Evolutionary conservation across 345 rosid species (phyloP).

Genomic region (Zanthoxylum bungeanum): DNA sequence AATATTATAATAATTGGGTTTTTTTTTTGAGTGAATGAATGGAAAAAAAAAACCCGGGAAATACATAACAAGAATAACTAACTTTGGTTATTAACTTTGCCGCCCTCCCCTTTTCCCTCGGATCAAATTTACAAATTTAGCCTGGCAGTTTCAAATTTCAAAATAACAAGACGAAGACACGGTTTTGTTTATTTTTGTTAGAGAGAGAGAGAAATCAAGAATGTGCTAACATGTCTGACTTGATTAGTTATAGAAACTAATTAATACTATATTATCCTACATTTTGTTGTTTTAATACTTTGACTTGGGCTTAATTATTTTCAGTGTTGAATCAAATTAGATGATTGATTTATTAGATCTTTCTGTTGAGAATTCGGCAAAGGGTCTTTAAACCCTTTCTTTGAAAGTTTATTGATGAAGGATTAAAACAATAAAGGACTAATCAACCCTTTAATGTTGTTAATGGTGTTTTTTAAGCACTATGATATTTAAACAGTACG

Average conservation of each 20-base stretch:
- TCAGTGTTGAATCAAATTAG: background rate
- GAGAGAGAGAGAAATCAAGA: background rate
- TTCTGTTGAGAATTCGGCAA: background rate
- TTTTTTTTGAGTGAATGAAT: slow-evolving; percentile 15
- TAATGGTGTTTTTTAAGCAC: too few relatives aligned
- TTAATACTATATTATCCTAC: background rate
- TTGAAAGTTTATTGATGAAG: too few relatives aligned
- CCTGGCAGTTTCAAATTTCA: too few relatives aligned
- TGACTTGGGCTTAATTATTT: too few relatives aligned
- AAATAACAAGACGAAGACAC: background rate
- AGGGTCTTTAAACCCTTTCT: background rate
- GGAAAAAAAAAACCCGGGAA: slow-evolving; percentile 33
- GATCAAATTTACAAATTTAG: background rate
- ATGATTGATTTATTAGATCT: background rate
- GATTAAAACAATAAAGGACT: too few relatives aligned
- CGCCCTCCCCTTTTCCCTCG: slow-evolving; percentile 5
- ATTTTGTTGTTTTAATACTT: background rate
- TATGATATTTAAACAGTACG: too few relatives aligned
- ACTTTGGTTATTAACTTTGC: background rate
- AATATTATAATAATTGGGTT: background rate
- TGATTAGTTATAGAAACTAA: background rate
- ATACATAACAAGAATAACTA: slow-evolving; percentile 19
- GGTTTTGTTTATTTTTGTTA: background rate
- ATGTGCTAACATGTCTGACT: background rate
- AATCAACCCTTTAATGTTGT: too few relatives aligned